These are phyloP conservation scores for Pleurotus tuoliensis DNA, from an alignment of 768 basidiomycete genomes.

Conservation along the genomic window DNA sequence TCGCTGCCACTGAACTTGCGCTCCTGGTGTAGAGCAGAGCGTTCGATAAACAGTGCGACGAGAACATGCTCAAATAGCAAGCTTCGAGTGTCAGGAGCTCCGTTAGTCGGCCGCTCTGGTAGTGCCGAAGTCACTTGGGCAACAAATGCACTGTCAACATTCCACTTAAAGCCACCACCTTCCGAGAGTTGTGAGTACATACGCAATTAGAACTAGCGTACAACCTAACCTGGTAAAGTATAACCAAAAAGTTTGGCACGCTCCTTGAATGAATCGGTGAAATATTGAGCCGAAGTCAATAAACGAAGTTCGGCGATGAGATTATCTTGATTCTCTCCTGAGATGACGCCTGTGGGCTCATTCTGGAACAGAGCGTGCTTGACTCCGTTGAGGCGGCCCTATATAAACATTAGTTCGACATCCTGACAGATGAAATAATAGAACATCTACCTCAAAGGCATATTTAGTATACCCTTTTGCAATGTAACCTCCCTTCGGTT, in stretches of 20 bases:
- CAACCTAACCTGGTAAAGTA: not conserved
- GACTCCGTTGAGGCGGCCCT: not conserved
- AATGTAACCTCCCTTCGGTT: constrained; percentile 11
- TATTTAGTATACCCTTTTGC: constrained; percentile 12
- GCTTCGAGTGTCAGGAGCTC: not conserved
- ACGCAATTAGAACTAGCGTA: not conserved
- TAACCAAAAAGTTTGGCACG: not conserved
- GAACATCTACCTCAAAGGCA: constrained; percentile 9
- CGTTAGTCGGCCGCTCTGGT: not conserved
- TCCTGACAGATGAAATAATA: not conserved
- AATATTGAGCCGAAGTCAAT: not conserved
- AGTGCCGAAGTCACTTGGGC: not conserved
- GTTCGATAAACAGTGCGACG: not conserved
- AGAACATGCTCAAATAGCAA: constrained; percentile 1
- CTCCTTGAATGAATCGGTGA: constrained; percentile 4
- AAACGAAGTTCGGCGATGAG: not conserved
- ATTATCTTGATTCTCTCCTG: not conserved
- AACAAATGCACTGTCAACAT: not conserved
- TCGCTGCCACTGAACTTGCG: constrained; percentile 15
- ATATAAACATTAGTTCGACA: not conserved
- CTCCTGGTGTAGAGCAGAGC: not conserved
- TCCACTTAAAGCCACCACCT: not conserved
- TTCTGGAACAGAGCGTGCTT: constrained; percentile 2
- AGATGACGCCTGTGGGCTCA: not conserved
- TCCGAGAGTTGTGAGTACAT: not conserved